Base-by-base conservation (phyloP, 176 grass and related monocot genomes). In the Ananas comosus region DNA sequence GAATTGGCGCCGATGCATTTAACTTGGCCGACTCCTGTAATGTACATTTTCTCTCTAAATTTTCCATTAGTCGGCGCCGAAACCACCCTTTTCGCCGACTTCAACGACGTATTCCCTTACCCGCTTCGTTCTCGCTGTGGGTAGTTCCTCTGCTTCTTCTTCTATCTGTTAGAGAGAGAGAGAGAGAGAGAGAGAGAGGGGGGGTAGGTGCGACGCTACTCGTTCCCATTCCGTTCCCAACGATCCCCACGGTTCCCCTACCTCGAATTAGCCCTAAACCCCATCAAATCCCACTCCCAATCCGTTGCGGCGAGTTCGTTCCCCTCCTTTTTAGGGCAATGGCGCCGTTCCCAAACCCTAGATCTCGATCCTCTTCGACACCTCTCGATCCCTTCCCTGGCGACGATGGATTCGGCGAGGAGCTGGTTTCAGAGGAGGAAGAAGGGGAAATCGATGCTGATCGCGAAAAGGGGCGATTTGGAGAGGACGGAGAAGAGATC, bases 391-490 rank as follows among this genome's bases (percentile, higher is more conserved):
- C 12, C 52, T 56, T 13, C 13, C 13, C 52, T 48, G 12, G 16
- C 1, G 54, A 65, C 23, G 28, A 73, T 73, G 71, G 71, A 73
- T 51, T 49, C 56, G 21, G 53, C 71, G 16, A 61, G 54, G 58
- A 63, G 29, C 27, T 73, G 71, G 71, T 73, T 73, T 63, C 56
- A 63, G 12, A 63, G 24, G 54, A 22, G 33, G 3, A 13, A 61
- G 16, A 61, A 16, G 18, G 66, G 54, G 71, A 56, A 56, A n/a
- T 56, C 52, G 52, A 56, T 56, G 52, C 13, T 56, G 52, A 13
- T 56, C 13, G 13, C 52, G 2, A 29, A 50, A 3, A 73, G 50
- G 18, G 14, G 13, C 27, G 50, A 73, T 16, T n/a, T 42, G 12
- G 71, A n/a, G 22, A 33, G 12, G 10, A 1, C 2, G 14, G 22